Evolutionary conservation across 805 yeast genomes (phyloP), one percentile per base, ranked within the genome.

Genomic region (Myxozyma neotropica): DNA sequence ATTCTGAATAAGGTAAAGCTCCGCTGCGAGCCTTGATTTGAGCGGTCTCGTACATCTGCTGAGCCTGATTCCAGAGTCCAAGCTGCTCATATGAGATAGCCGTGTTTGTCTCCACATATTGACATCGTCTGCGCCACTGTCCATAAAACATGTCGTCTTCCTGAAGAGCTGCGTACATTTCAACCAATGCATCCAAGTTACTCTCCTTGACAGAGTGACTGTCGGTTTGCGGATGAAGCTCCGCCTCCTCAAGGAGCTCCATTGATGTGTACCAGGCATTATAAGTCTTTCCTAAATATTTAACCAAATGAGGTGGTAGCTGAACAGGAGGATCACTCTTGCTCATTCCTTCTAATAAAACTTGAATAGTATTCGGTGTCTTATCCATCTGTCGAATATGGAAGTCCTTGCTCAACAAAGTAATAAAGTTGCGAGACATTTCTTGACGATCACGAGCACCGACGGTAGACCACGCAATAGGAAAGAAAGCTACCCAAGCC

Each of bases 81-180:
- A 92, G 82, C 72, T 94, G 99, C 72, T 94, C 99, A 70, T 85
- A 93, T 0, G 97, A 89, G 29, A 95, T 76, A 0, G 98, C 99
- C 43, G 94, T 83, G 62, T 88, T 90, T 0, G 99, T 94, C 71
- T 94, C 97, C 7, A 87, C 81, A 71, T 93, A 94, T 73, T 93
- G 93, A 6, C 98, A 96, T 59, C 97, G 81, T 72, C 98, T 81
- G 75, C 98, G 84, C 99, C 99, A 94, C 66, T 91, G 79, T 2
- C 99, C 99, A 72, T 94, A 94, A 72, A 92, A 94, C 92, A 93
- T 88, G 69, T 94, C 99, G 55, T 89, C 96, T 69, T 94, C 99
- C 68, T 90, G 95, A 54, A 94, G 75, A 7, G 87, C 83, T 4
- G 96, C 86, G 69, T 93, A 94, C 72, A 93, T 77, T 74, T 95